Evolutionary conservation across 2,329 filamentous ascomycete species (phyloP).

Genomic region (Colletotrichum brevisporum): DNA sequence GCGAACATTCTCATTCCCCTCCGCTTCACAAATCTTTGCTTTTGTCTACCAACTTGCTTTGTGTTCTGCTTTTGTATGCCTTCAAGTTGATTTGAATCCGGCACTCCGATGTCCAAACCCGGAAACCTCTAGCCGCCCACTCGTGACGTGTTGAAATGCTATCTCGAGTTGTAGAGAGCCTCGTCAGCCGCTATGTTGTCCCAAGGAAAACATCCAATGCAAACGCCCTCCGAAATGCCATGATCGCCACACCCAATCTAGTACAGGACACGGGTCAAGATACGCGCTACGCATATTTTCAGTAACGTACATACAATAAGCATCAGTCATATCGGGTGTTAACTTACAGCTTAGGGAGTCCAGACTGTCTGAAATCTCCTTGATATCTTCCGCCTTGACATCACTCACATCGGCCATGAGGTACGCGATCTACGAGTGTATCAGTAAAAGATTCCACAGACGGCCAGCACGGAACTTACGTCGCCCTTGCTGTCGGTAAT

Average conservation of each 20-base stretch:
- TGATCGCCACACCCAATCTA: constrained; percentile 44
- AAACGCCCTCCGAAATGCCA: constrained; percentile 31
- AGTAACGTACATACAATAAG: not conserved
- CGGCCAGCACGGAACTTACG: constrained; percentile 60
- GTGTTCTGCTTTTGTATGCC: constrained; percentile 7
- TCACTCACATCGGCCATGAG: constrained; percentile 97
- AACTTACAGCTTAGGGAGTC: constrained; percentile 84
- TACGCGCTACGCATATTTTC: constrained; percentile 53
- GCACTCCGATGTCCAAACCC: constrained; percentile 22
- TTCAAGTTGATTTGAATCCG: constrained; percentile 38
- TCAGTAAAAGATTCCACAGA: constrained; percentile 40
- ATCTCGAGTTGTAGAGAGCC: constrained; percentile 11
- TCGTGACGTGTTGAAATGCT: constrained; percentile 38
- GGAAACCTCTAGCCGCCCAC: constrained; percentile 10
- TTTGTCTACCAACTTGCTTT: not conserved
- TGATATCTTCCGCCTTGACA: constrained; percentile 85
- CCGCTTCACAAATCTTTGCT: too few species aligned
- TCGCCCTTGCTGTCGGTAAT: constrained; percentile 96
- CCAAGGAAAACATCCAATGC: constrained; percentile 1
- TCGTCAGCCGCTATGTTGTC: constrained; percentile 19
- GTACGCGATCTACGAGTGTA: constrained; percentile 78
- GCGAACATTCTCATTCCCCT: too few species aligned
- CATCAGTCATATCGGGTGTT: not conserved
- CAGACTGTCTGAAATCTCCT: constrained; percentile 85
- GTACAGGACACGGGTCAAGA: constrained; percentile 64